Conservation (phyloP, 768 basidiomycete genomes). For the Tricholoma saponaceum region DNA sequence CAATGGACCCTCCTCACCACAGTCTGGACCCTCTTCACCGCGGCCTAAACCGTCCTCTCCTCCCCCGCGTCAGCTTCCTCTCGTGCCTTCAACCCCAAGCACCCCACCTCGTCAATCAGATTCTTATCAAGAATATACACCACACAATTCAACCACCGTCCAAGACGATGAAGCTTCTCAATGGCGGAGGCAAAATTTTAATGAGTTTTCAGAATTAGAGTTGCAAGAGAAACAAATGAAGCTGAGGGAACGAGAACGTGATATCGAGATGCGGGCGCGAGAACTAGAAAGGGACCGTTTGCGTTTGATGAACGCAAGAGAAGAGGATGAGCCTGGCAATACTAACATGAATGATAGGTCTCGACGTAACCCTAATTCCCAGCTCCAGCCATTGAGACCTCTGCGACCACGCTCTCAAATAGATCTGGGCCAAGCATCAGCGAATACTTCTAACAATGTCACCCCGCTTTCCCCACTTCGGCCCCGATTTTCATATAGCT, state of each 20-base stretch:
- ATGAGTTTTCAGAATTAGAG: conserved; percentile 50
- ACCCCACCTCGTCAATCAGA: conserved; percentile 21
- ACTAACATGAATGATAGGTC: conserved; percentile 14
- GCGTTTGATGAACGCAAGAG: conserved; percentile 33
- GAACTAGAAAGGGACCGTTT: conserved; percentile 58
- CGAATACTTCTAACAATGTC: conserved; percentile 6
- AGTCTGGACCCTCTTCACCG: conserved; percentile 34
- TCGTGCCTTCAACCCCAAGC: conserved; percentile 14
- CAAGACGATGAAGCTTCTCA: conserved; percentile 24
- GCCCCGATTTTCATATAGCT: conserved; percentile 34
- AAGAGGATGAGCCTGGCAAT: conserved; percentile 15
- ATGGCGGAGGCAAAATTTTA: conserved; percentile 34
- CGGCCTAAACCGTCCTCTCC: conserved; percentile 29
- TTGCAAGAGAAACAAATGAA: conserved; percentile 52
- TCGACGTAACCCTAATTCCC: conserved; percentile 8
- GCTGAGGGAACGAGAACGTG: conserved; percentile 49
- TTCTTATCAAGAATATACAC: conserved; percentile 10
- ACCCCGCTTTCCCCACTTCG: conserved; percentile 2
- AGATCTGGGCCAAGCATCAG: background rate
- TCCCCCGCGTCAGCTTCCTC: conserved; percentile 16
- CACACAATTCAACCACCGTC: conserved; percentile 6
- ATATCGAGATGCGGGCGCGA: conserved; percentile 46
- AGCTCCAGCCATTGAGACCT: conserved; percentile 27
- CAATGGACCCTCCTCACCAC: conserved; percentile 41
- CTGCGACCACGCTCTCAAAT: conserved; percentile 16